phyloP scores from a whole-genome alignment of 805 yeast genomes.

The Metschnikowia hibisci region DNA sequence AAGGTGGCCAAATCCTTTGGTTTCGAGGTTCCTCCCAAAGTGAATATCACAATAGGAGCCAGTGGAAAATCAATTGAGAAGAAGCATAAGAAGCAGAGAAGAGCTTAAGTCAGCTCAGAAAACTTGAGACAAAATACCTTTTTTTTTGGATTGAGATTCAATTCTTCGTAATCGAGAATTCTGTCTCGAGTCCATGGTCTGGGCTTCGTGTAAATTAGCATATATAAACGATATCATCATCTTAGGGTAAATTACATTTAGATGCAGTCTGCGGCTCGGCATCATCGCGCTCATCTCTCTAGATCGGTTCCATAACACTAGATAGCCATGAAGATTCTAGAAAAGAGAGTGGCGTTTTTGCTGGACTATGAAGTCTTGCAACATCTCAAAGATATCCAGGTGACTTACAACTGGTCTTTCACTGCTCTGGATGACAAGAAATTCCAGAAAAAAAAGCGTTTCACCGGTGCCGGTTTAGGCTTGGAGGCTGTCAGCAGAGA shows the following conservation, averaged over 20 bases:
- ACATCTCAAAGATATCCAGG: slow-evolving; percentile 49
- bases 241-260: background rate
- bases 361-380: slow-evolving; percentile 63
- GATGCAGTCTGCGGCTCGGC: background rate
- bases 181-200: slow-evolving; percentile 5
- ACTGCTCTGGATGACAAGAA: slow-evolving; percentile 28
- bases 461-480: slow-evolving; percentile 41
- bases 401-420: slow-evolving; percentile 45
- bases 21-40: slow-evolving; percentile 93
- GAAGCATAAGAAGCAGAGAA: slow-evolving; percentile 44
- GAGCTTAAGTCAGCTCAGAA: slow-evolving; percentile 17
- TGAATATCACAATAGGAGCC: slow-evolving; percentile 92
- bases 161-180: background rate
- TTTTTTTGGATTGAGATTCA: background rate
- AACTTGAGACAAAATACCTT: background rate
- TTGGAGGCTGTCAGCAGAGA: slow-evolving; percentile 51
- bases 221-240: slow-evolving; percentile 1
- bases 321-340: slow-evolving; percentile 40
- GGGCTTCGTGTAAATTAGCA: slow-evolving; percentile 13
- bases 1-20: slow-evolving; percentile 97
- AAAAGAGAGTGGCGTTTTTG: slow-evolving; percentile 52
- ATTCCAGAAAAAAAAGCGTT: slow-evolving; percentile 22
- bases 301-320: background rate
- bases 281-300: slow-evolving; percentile 1
- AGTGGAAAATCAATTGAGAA: slow-evolving; percentile 65